Conservation (phyloP, 305 asterid genomes). For the Lippia alba region DNA sequence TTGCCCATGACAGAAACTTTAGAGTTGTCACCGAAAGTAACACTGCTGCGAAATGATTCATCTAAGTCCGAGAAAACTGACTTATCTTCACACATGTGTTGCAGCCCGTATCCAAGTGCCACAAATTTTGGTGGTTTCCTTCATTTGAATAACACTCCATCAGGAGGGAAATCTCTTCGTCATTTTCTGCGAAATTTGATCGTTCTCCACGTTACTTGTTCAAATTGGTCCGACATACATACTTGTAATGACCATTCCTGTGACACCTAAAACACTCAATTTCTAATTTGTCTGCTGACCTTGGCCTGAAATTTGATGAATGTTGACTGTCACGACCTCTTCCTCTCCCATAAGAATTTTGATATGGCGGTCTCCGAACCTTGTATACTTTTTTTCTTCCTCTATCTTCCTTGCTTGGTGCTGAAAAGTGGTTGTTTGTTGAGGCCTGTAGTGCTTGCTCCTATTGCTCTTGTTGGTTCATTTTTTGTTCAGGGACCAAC, state of each 20-base stretch:
- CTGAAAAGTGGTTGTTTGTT: too few relatives aligned
- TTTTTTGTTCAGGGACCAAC: conserved; percentile 1
- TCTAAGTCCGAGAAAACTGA: neutral
- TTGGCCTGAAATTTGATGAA: neutral
- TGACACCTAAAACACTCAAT: neutral
- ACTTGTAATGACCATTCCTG: neutral
- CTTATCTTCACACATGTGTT: conserved; percentile 15
- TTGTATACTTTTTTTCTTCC: neutral
- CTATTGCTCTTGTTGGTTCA: neutral
- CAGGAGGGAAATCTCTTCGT: conserved; percentile 5
- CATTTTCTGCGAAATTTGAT: conserved; percentile 10
- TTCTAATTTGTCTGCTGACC: too few relatives aligned
- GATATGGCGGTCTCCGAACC: neutral
- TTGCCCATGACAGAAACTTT: conserved; percentile 1
- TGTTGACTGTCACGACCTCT: conserved; percentile 6
- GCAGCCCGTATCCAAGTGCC: conserved; percentile 3
- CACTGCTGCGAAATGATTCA: neutral
- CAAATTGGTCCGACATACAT: neutral
- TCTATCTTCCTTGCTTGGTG: too few relatives aligned
- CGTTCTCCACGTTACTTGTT: neutral
- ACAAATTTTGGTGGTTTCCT: neutral
- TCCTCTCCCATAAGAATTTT: neutral
- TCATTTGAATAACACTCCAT: neutral
- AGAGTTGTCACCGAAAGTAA: neutral
- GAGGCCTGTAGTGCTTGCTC: conserved; percentile 13